These are phyloP conservation scores for Boletellus sp. DNA, from an alignment of 768 basidiomycete genomes.

Conservation along the genomic window DNA sequence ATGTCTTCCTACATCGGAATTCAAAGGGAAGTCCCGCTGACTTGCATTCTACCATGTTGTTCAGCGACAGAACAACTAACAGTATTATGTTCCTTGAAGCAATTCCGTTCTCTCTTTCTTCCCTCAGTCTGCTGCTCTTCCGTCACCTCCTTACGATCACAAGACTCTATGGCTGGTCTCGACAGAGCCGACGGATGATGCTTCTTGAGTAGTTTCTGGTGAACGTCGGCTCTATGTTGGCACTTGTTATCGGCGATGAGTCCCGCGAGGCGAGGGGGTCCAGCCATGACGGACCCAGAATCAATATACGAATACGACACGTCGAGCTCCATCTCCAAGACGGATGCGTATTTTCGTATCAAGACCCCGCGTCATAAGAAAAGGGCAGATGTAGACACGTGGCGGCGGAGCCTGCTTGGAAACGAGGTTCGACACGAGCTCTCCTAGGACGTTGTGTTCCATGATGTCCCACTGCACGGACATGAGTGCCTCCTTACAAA, in stretches of 20 bases:
- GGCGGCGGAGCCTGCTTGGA: neutral
- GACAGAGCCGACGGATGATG: neutral
- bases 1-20: too few species aligned
- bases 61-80: too few species aligned
- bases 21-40: neutral
- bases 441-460: neutral
- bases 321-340: slow-evolving; percentile 11
- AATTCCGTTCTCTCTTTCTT: too few species aligned
- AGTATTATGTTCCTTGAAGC: too few species aligned
- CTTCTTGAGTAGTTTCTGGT: neutral
- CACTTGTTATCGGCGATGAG: slow-evolving; percentile 9
- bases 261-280: slow-evolving; percentile 3
- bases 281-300: slow-evolving; percentile 4
- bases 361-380: neutral
- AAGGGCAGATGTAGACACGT: neutral
- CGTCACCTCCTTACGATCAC: neutral
- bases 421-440: neutral
- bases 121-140: too few species aligned
- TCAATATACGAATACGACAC: slow-evolving; percentile 5
- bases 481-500: neutral
- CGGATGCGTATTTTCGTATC: neutral
- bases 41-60: too few species aligned
- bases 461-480: neutral
- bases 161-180: neutral
- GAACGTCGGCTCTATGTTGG: slow-evolving; percentile 10